Percentiles rank a stretch among this genome's conserved stretches.
phyloP scores from a whole-genome alignment of 257 asterid genomes.

The Ajuga chamaepitys region DNA sequence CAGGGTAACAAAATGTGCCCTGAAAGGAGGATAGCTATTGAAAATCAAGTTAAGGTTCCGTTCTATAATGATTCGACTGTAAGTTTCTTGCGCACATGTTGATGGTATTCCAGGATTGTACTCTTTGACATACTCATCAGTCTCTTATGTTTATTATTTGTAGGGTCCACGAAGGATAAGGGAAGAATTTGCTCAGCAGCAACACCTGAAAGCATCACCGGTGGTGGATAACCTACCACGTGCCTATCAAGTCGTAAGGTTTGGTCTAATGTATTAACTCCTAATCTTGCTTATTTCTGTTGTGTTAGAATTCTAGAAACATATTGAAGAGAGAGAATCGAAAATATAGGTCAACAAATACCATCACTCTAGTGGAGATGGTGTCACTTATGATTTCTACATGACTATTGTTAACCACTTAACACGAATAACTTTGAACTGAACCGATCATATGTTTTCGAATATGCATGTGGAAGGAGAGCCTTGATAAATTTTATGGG shows the following conservation, averaged over 20 bases:
- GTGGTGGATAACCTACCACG: slow-evolving; percentile 28
- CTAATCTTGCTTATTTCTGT: background rate
- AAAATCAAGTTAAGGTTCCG: slow-evolving; percentile 26
- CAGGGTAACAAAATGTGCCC: slow-evolving; percentile 36
- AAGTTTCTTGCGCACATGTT: slow-evolving; percentile 14
- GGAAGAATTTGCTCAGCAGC: slow-evolving; percentile 34
- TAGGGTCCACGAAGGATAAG: slow-evolving; percentile 47
- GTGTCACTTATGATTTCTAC: too few relatives aligned
- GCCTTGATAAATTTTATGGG: too few relatives aligned
- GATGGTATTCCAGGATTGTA: background rate
- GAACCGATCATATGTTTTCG: too few relatives aligned
- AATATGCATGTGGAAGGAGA: too few relatives aligned
- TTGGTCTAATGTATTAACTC: slow-evolving; percentile 11
- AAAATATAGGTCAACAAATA: too few relatives aligned
- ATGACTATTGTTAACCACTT: too few relatives aligned
- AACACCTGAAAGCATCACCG: slow-evolving; percentile 34
- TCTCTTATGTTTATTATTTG: background rate
- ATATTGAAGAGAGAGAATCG: too few relatives aligned
- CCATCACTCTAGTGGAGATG: too few relatives aligned
- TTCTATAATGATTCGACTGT: slow-evolving; percentile 34
- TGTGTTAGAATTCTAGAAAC: background rate
- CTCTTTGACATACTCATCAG: background rate
- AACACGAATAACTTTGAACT: too few relatives aligned
- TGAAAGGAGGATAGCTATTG: slow-evolving; percentile 32
- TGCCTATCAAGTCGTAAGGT: slow-evolving; percentile 46